These are phyloP conservation scores for Auricularia cornea DNA, from an alignment of 768 basidiomycete genomes.

Conservation along the genomic window DNA sequence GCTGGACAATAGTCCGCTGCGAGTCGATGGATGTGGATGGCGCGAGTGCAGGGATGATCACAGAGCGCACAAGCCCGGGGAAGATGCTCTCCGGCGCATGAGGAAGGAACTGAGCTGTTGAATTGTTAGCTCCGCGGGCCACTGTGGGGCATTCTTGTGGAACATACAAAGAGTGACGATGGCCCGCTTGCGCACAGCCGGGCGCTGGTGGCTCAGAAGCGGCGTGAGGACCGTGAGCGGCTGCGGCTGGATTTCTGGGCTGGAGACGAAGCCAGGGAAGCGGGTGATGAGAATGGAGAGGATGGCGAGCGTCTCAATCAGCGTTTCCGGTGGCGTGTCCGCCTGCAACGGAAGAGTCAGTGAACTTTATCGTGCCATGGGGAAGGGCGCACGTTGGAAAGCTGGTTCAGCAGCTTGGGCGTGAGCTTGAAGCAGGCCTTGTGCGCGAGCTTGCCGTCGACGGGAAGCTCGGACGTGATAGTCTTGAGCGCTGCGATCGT, in stretches of 20 bases:
- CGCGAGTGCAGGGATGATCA: conserved; percentile 52
- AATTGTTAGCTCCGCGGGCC: background rate
- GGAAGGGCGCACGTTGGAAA: conserved; percentile 51
- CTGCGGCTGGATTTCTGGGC: conserved; percentile 42
- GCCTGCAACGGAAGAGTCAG: conserved; percentile 30
- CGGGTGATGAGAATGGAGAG: conserved; percentile 82
- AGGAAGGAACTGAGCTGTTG: conserved; percentile 65
- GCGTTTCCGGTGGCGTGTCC: conserved; percentile 67
- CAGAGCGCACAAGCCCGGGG: conserved; percentile 45
- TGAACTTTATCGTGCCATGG: background rate
- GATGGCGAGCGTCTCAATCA: conserved; percentile 76
- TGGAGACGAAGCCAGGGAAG: conserved; percentile 62
- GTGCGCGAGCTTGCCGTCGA: conserved; percentile 68
- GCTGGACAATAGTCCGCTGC: conserved; percentile 68
- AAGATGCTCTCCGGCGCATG: conserved; percentile 59
- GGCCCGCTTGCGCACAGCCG: conserved; percentile 88
- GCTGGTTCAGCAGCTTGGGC: conserved; percentile 71
- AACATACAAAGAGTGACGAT: conserved; percentile 54
- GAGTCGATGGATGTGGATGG: conserved; percentile 49
- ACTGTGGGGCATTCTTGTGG: background rate
- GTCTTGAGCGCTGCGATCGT: conserved; percentile 73
- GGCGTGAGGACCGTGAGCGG: conserved; percentile 63
- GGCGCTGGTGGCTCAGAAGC: conserved; percentile 63
- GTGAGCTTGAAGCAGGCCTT: conserved; percentile 79
- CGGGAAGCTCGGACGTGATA: conserved; percentile 83